Evolutionary conservation across 2,329 filamentous ascomycete genomes (phyloP).

Genomic region (Nectriaceae sp.): DNA sequence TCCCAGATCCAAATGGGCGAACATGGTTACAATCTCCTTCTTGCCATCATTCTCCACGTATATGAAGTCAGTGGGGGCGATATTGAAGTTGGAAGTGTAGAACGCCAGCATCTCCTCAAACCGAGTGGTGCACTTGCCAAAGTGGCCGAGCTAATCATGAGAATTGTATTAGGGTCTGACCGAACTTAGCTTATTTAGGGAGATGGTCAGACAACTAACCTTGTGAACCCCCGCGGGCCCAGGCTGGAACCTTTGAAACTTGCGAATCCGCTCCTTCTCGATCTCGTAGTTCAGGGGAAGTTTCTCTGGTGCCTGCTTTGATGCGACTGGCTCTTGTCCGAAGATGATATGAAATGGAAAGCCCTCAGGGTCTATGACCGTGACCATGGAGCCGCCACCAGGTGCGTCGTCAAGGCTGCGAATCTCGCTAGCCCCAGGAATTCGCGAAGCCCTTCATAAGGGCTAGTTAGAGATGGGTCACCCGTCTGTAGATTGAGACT

Average conservation of each 20-base stretch:
- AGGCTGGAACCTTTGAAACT: conserved; percentile 3
- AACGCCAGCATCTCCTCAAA: conserved; percentile 7
- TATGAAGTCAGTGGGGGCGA: conserved; percentile 10
- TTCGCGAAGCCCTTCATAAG: neutral
- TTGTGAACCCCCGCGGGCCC: conserved; percentile 6
- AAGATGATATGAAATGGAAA: neutral
- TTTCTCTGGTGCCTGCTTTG: neutral
- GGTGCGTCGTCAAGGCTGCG: conserved; percentile 1
- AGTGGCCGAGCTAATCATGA: conserved; percentile 7
- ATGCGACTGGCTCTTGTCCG: neutral
- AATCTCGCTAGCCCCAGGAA: neutral
- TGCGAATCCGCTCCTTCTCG: conserved; percentile 2
- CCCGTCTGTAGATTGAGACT: no score
- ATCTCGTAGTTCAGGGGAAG: conserved; percentile 1
- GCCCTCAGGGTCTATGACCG: conserved; percentile 1
- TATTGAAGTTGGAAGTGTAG: conserved; percentile 7
- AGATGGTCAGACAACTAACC: neutral
- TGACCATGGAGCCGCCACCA: conserved; percentile 3
- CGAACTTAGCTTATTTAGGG: neutral
- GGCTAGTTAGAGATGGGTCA: no score
- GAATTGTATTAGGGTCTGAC: neutral
- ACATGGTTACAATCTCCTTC: conserved; percentile 42
- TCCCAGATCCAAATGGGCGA: conserved; percentile 48
- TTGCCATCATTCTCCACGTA: conserved; percentile 1
- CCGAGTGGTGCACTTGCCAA: conserved; percentile 4